phyloP scores from a whole-genome alignment of 352 stramenopile genomes.

The Vaucheria bursata region DNA sequence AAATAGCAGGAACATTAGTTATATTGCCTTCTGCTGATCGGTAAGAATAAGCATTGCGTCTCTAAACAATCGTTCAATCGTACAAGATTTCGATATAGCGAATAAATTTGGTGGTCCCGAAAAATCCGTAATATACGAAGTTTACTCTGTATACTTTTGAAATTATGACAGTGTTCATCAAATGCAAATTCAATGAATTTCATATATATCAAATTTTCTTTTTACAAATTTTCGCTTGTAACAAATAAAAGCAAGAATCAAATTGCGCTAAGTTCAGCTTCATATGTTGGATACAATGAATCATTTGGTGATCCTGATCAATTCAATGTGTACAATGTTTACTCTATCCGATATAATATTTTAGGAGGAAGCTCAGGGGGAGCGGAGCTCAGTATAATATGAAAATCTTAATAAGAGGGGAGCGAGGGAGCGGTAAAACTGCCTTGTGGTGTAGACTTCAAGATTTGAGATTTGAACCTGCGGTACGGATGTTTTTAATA shows the following conservation, averaged over 20 bases:
- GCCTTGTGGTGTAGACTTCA: conserved; percentile 71
- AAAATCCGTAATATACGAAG: too few species aligned
- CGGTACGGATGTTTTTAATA: too few species aligned
- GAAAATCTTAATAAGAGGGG: conserved; percentile 72
- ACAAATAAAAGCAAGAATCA: neutral
- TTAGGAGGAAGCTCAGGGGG: conserved; percentile 47
- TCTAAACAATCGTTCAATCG: too few species aligned
- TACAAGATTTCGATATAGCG: too few species aligned
- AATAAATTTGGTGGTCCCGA: too few species aligned
- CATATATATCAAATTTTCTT: neutral
- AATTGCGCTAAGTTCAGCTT: neutral
- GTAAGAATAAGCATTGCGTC: too few species aligned
- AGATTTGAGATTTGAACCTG: conserved; percentile 50
- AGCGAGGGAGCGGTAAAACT: conserved; percentile 72
- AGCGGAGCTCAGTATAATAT: conserved; percentile 75
- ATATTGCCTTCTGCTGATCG: too few species aligned
- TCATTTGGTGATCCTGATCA: neutral
- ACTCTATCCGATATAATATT: neutral
- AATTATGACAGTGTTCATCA: neutral
- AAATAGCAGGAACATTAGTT: too few species aligned
- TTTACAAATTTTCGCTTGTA: neutral
- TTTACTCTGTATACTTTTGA: too few species aligned
- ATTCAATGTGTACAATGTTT: neutral
- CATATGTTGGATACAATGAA: too few species aligned
- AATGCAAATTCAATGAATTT: neutral